These are phyloP conservation scores for Teunomyces gatunensis DNA, from an alignment of 805 yeast genomes.

Conservation along the genomic window DNA sequence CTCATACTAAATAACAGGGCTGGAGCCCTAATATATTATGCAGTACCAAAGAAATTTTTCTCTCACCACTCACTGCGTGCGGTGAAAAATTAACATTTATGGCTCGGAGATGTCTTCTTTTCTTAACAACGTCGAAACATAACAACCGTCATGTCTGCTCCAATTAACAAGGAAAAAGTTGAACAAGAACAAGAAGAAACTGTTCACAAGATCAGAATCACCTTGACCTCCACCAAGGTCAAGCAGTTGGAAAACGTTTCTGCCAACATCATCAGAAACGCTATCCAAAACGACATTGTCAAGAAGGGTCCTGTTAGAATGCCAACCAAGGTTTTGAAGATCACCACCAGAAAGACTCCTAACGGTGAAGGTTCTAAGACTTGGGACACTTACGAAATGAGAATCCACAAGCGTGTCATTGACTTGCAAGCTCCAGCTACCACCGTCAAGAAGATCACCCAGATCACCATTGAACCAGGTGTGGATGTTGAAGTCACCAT, in stretches of 20 bases:
- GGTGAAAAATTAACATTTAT: conserved; percentile 4
- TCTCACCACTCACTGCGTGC: neutral
- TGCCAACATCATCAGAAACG: conserved; percentile 83
- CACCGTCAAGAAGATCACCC: conserved; percentile 91
- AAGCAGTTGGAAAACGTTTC: conserved; percentile 97
- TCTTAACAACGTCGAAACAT: conserved; percentile 37
- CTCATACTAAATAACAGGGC: neutral
- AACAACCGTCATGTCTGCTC: conserved; percentile 61
- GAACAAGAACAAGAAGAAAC: conserved; percentile 74
- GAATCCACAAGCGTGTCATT: conserved; percentile 99
- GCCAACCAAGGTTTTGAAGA: conserved; percentile 98
- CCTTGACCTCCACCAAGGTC: conserved; percentile 98
- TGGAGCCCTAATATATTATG: conserved; percentile 3
- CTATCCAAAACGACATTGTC: conserved; percentile 74
- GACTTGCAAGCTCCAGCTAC: conserved; percentile 97
- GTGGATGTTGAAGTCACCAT: conserved; percentile 95
- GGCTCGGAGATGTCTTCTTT: conserved; percentile 5
- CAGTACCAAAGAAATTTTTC: neutral
- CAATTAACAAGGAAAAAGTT: conserved; percentile 71
- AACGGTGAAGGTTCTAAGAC: conserved; percentile 99
- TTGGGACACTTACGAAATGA: conserved; percentile 99
- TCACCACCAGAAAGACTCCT: conserved; percentile 99
- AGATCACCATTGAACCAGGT: conserved; percentile 98
- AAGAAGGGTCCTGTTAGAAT: conserved; percentile 99
- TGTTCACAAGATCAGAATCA: conserved; percentile 98